A percentile compares a stretch with the other conserved stretches of the same genome.
Conservation (phyloP, 2,329 filamentous ascomycete genomes). For the Ophioceras dolichostomum region DNA sequence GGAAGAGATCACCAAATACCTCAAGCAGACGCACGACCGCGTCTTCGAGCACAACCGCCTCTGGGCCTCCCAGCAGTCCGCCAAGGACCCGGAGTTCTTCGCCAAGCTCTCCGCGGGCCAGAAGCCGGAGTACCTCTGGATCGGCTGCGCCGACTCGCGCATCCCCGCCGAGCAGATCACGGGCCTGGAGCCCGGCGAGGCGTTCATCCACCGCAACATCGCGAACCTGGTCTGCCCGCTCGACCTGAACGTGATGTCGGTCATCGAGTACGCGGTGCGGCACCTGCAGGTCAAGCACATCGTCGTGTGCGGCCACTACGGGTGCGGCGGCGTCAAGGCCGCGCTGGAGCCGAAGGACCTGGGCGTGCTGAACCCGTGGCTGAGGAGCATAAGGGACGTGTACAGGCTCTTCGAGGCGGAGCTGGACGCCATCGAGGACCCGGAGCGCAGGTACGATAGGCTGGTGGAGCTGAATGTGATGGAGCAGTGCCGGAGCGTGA, state of each 20-base stretch:
- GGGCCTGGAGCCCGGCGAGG: constrained; percentile 73
- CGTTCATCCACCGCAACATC: constrained; percentile 93
- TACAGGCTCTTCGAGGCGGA: constrained; percentile 60
- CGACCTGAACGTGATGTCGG: constrained; percentile 68
- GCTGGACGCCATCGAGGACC: constrained; percentile 49
- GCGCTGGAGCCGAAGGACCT: constrained; percentile 61
- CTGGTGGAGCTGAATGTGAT: constrained; percentile 77
- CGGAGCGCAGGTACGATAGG: constrained; percentile 49
- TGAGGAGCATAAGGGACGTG: constrained; percentile 62
- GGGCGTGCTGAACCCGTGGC: constrained; percentile 61
- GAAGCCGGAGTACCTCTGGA: constrained; percentile 66
- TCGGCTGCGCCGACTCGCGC: constrained; percentile 83
- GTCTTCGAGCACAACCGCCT: constrained; percentile 57
- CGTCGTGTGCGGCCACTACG: constrained; percentile 68
- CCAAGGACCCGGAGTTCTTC: constrained; percentile 54
- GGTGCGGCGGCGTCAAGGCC: constrained; percentile 65
- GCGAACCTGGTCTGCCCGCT: constrained; percentile 74
- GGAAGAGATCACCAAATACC: constrained; percentile 39
- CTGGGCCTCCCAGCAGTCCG: constrained; percentile 49
- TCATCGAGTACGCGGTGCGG: constrained; percentile 78
- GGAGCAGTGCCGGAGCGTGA: constrained; percentile 64
- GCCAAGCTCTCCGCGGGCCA: constrained; percentile 51
- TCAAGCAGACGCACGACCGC: constrained; percentile 50
- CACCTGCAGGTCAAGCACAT: constrained; percentile 75
- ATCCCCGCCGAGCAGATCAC: constrained; percentile 86